phyloP scores from a whole-genome alignment of 2,329 filamentous ascomycete genomes.

The Trichoderma pleuroti region DNA sequence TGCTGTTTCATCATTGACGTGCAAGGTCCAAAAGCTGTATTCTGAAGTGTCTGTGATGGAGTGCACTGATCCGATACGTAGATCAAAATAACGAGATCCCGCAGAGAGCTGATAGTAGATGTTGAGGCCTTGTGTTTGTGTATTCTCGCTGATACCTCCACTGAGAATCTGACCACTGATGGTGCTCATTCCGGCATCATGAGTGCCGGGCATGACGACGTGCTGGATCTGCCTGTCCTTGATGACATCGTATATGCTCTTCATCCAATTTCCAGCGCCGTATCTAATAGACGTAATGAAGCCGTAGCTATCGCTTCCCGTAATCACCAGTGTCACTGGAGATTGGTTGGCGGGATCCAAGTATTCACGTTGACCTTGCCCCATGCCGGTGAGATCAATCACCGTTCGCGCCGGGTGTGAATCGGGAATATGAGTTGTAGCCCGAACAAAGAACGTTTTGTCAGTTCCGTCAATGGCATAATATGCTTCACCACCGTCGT shows the following conservation, averaged over 20 bases:
- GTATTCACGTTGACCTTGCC: slow-evolving; percentile 34
- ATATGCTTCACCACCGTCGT: slow-evolving; percentile 33
- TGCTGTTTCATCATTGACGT: slow-evolving; percentile 36
- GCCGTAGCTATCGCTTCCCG: slow-evolving; percentile 33
- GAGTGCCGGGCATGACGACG: slow-evolving; percentile 46
- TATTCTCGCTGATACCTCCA: slow-evolving; percentile 39
- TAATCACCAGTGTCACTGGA: slow-evolving; percentile 34
- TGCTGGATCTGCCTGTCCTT: slow-evolving; percentile 40
- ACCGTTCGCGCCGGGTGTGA: slow-evolving; percentile 28
- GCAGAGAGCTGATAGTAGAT: slow-evolving; percentile 44
- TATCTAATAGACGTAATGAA: slow-evolving; percentile 32
- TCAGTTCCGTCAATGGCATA: slow-evolving; percentile 31
- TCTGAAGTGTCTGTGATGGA: slow-evolving; percentile 15
- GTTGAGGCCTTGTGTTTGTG: slow-evolving; percentile 43
- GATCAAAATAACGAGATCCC: slow-evolving; percentile 47
- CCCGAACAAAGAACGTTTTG: slow-evolving; percentile 31
- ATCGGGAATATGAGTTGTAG: slow-evolving; percentile 31
- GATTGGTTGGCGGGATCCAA: slow-evolving; percentile 30
- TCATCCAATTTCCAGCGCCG: slow-evolving; percentile 34
- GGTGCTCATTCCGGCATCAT: slow-evolving; percentile 47
- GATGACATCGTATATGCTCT: slow-evolving; percentile 31
- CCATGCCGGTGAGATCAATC: slow-evolving; percentile 32
- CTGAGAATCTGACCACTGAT: slow-evolving; percentile 35
- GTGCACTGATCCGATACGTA: slow-evolving; percentile 38
- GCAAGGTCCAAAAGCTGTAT: slow-evolving; percentile 39